phyloP scores from a whole-genome alignment of 1,284 basidiomycete genomes.

The Cerioporus squamosus region DNA sequence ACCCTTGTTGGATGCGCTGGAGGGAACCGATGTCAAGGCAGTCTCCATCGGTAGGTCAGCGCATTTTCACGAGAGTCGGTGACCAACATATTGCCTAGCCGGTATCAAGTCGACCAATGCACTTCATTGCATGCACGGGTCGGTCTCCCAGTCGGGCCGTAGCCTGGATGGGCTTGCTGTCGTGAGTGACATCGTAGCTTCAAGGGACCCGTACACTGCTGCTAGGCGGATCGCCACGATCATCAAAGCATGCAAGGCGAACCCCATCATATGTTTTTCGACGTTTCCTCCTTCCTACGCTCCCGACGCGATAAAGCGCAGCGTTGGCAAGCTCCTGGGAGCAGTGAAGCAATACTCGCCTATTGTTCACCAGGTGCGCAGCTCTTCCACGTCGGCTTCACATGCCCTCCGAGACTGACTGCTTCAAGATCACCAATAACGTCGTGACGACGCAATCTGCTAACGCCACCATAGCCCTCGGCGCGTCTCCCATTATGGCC shows the following conservation, averaged over 20 bases:
- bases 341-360: slow-evolving; percentile 61
- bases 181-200: slow-evolving; percentile 87
- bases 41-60: slow-evolving; percentile 80
- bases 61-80: background rate
- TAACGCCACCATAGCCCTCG: slow-evolving; percentile 89
- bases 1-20: slow-evolving; percentile 64
- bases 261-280: slow-evolving; percentile 25
- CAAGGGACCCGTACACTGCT: slow-evolving; percentile 61
- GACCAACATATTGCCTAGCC: slow-evolving; percentile 47
- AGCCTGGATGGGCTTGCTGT: slow-evolving; percentile 85
- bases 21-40: slow-evolving; percentile 65
- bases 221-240: slow-evolving; percentile 54
- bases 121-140: slow-evolving; percentile 72
- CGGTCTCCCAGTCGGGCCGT: slow-evolving; percentile 60
- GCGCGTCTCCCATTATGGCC: slow-evolving; percentile 95
- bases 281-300: slow-evolving; percentile 25
- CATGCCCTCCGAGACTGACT: no score
- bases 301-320: slow-evolving; percentile 37
- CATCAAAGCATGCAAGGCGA: slow-evolving; percentile 45
- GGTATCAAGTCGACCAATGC: slow-evolving; percentile 83
- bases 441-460: slow-evolving; percentile 93
- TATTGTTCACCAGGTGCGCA: slow-evolving; percentile 78
- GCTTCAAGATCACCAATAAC: slow-evolving; percentile 81
- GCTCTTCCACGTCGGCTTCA: background rate
- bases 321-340: slow-evolving; percentile 51